Base-by-base conservation (phyloP, 75 land plant species). In the Pinus taeda region DNA sequence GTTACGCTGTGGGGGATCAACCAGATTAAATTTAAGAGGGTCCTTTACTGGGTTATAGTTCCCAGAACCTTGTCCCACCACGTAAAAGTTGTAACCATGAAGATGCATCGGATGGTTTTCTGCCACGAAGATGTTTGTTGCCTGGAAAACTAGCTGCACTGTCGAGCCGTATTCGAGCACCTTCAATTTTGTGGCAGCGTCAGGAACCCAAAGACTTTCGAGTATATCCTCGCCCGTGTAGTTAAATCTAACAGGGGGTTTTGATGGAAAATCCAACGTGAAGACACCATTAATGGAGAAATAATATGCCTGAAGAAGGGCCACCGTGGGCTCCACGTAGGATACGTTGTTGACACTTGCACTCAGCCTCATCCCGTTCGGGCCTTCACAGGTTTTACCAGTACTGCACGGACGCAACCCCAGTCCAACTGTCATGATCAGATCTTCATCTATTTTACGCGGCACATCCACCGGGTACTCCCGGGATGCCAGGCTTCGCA, bases 121-220 rank as follows among this genome's bases (percentile, higher is more conserved):
- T 0, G 33, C 33, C 33, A 85, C 80, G 15, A 85, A 33, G 9
- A 83, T 72, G 37, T 70, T 58, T 7, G 79, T 82, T 30, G 61
- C 74, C 65, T 82, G 84, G 57, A 82, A 59, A 17, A 82, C 76
- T 15, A 79, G 22, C 75, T 85, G 78, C 83, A 79, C 75, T 18
- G 42, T 66, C 26, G 37, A 59, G 57, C 24, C 72, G 24, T 45
- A 74, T 56, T 53, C 49, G 29, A 74, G 65, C 53, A 70, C 74
- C 37, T 60, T 74, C 15, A 82, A 57, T 61, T 66, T 64, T 15
- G 85, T 85, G 49, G 58, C 85, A 15, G 70, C 6, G 70, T 8
- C 30, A 72, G 82, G 33, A 33, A 33, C 33, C 33, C 33, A 33
- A 33, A 33, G 33, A 33, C 33, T 33, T 33, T 33, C 33, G 33